Evolutionary conservation across 2,329 filamentous ascomycete genomes (phyloP).

Genomic region (Dothideomycetes sp.): DNA sequence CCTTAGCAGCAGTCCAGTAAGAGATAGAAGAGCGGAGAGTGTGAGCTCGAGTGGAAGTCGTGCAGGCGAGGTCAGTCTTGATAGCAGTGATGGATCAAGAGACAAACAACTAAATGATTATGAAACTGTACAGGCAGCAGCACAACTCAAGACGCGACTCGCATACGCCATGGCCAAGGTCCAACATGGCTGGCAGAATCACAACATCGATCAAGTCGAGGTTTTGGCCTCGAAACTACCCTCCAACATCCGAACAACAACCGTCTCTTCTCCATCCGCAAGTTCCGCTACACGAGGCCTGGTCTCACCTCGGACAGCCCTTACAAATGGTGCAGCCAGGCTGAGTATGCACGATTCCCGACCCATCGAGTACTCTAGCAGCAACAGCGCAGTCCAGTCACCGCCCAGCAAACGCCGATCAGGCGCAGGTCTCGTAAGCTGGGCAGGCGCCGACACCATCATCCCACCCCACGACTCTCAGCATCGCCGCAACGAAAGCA

Average conservation of each 20-base stretch:
- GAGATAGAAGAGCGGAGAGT: conserved; percentile 63
- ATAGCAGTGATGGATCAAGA: not conserved
- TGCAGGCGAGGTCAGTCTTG: conserved; percentile 61
- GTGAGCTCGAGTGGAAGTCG: conserved; percentile 55
- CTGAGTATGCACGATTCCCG: conserved; percentile 18
- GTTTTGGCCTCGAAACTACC: conserved; percentile 52
- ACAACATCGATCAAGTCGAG: conserved; percentile 68
- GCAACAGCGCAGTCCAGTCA: conserved; percentile 7
- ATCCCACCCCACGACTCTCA: not conserved
- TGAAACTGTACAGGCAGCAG: conserved; percentile 48
- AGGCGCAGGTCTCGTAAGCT: conserved; percentile 13
- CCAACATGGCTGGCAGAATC: conserved; percentile 76
- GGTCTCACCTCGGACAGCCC: conserved; percentile 6
- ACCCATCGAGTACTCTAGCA: not conserved
- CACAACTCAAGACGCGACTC: conserved; percentile 70
- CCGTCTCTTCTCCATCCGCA: conserved; percentile 7
- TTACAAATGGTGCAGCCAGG: conserved; percentile 16
- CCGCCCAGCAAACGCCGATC: conserved; percentile 22
- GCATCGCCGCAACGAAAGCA: not conserved
- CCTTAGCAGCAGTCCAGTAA: conserved; percentile 18
- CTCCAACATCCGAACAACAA: conserved; percentile 8
- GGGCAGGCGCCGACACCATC: not conserved
- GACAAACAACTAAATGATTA: conserved; percentile 5
- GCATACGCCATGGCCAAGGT: conserved; percentile 93
- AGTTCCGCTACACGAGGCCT: conserved; percentile 1